Percentiles rank a stretch among this genome's conserved stretches.
phyloP scores from a whole-genome alignment of 495 filamentous ascomycete species.

The Annulohypoxylon moriforme region DNA sequence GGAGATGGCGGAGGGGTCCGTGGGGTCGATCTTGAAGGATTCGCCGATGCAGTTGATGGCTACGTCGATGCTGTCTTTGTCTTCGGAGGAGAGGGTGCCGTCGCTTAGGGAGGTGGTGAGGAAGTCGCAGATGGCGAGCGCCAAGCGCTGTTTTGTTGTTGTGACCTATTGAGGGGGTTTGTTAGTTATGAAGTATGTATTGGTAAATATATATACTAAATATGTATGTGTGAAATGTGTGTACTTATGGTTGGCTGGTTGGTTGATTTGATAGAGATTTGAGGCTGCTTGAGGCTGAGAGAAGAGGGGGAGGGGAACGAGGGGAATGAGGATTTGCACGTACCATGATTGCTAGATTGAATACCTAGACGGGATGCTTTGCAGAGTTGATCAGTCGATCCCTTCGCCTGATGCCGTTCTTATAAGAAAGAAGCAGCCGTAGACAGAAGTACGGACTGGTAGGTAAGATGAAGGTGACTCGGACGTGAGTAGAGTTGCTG shows the following conservation, averaged over 20 bases:
- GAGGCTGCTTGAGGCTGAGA: background rate
- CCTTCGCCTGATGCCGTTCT: background rate
- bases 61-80: conserved; percentile 90
- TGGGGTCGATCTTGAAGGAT: conserved; percentile 91
- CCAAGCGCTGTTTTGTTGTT: conserved; percentile 93
- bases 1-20: conserved; percentile 75
- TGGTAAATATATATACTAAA: no score
- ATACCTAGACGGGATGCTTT: background rate
- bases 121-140: conserved; percentile 97
- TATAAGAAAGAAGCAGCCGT: background rate
- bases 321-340: background rate
- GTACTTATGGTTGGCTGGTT: background rate
- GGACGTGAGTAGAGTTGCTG: background rate
- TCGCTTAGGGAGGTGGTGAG: conserved; percentile 85
- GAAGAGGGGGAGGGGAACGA: conserved; percentile 15
- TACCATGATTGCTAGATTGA: conserved; percentile 13
- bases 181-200: conserved; percentile 14
- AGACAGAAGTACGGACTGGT: background rate
- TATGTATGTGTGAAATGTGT: background rate
- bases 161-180: conserved; percentile 46
- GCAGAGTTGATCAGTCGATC: background rate
- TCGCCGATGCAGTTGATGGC: conserved; percentile 93
- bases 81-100: conserved; percentile 85
- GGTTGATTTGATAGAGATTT: background rate
- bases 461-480: background rate